Percentiles rank a stretch among this genome's conserved stretches.
Conservation (phyloP, 116 monocot genomes). For the Phalaenopsis hybrid region DNA sequence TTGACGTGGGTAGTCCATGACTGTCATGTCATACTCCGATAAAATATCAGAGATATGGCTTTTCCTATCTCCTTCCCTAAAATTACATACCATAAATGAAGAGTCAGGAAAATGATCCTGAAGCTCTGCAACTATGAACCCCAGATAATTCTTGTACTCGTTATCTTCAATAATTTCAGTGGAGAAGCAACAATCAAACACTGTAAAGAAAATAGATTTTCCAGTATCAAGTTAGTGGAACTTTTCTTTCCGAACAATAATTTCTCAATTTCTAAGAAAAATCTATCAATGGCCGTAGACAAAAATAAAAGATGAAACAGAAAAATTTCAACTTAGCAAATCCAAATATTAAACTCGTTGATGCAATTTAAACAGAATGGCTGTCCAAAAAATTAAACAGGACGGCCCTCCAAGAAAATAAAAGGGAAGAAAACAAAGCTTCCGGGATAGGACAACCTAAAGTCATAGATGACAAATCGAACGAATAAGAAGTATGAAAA, state of each 20-base stretch:
- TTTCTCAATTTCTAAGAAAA: background rate
- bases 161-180: constrained; percentile 26
- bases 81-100: constrained; percentile 57
- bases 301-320: background rate
- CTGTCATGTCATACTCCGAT: constrained; percentile 29
- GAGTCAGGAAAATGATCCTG: constrained; percentile 38
- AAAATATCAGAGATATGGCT: constrained; percentile 35
- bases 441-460: background rate
- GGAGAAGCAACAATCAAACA: constrained; percentile 57
- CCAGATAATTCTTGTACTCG: constrained; percentile 41
- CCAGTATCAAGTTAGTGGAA: background rate
- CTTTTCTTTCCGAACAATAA: background rate
- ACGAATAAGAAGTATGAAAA: background rate
- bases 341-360: too few relatives aligned
- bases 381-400: background rate
- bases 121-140: constrained; percentile 29
- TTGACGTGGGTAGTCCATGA: constrained; percentile 46
- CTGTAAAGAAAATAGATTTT: constrained; percentile 21
- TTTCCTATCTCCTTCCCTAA: constrained; percentile 23
- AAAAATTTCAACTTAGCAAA: background rate
- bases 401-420: too few relatives aligned
- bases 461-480: background rate
- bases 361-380: background rate
- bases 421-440: too few relatives aligned
- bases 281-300: background rate